Evolutionary conservation across 805 yeast species (phyloP).

Genomic region (Myxozyma geophila): DNA sequence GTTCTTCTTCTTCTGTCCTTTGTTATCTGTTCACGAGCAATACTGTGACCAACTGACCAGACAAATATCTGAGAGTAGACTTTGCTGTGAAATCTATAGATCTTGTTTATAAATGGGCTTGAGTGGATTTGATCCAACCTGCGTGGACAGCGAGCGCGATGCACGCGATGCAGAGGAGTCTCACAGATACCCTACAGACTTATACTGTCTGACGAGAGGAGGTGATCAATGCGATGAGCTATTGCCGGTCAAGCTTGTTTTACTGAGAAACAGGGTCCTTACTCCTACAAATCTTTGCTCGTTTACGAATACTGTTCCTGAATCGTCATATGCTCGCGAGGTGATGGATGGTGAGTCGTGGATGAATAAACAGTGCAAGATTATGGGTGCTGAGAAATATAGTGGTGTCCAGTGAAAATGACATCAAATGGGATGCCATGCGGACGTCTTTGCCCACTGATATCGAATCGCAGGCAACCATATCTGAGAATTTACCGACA

Average conservation of each 20-base stretch:
- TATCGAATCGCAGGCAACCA: no score
- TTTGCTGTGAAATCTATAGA: neutral
- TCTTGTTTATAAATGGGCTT: neutral
- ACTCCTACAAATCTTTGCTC: neutral
- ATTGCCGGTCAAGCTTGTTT: neutral
- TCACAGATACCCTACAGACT: neutral
- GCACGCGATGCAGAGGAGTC: neutral
- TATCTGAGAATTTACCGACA: no score
- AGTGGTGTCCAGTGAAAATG: no score
- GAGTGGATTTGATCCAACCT: conserved; percentile 4
- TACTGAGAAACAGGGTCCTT: neutral
- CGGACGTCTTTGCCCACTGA: no score
- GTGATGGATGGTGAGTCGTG: no score
- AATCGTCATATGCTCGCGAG: neutral
- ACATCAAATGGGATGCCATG: no score
- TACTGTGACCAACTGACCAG: no score
- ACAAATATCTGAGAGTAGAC: no score
- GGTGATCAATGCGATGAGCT: neutral
- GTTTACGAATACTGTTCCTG: neutral
- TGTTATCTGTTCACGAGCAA: no score
- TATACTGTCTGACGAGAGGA: neutral
- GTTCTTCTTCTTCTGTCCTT: no score
- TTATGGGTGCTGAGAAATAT: no score
- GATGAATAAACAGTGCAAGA: no score
- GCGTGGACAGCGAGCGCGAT: conserved; percentile 1